phyloP scores from a whole-genome alignment of 225 moss, liverwort and hornwort species.

The Marchantia polymorpha region DNA sequence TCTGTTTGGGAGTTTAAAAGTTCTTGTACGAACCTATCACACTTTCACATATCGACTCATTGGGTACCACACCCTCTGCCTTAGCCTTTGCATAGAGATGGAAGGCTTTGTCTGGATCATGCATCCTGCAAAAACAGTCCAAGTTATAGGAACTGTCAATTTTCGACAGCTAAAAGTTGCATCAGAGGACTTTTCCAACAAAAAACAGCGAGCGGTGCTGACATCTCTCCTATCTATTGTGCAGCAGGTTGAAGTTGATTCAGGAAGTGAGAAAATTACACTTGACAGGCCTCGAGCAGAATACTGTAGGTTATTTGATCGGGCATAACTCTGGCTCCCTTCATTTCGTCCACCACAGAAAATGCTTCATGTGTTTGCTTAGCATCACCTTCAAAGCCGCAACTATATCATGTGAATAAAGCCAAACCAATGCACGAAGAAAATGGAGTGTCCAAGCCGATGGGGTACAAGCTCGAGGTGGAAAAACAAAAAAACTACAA shows the following conservation, averaged over 20 bases:
- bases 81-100: slow-evolving; percentile 69
- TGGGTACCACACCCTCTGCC: slow-evolving; percentile 75
- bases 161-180: neutral
- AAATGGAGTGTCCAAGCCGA: no score
- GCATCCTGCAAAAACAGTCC: slow-evolving; percentile 45
- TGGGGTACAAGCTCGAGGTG: no score
- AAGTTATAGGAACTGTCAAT: neutral
- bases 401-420: no score
- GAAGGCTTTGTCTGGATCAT: slow-evolving; percentile 73
- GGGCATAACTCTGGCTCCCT: slow-evolving; percentile 49
- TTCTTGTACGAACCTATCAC: slow-evolving; percentile 53
- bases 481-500: no score
- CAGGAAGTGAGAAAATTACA: slow-evolving; percentile 44
- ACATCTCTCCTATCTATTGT: neutral
- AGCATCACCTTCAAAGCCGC: slow-evolving; percentile 57
- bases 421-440: no score
- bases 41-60: slow-evolving; percentile 80
- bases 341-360: slow-evolving; percentile 71
- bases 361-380: slow-evolving; percentile 61
- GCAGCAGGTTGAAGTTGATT: no score
- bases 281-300: slow-evolving; percentile 80
- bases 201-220: neutral
- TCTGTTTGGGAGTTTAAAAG: neutral
- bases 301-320: slow-evolving; percentile 89
- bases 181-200: neutral